These are phyloP conservation scores for Fraxinus ornus DNA, from an alignment of 305 asterid species.

Conservation along the genomic window DNA sequence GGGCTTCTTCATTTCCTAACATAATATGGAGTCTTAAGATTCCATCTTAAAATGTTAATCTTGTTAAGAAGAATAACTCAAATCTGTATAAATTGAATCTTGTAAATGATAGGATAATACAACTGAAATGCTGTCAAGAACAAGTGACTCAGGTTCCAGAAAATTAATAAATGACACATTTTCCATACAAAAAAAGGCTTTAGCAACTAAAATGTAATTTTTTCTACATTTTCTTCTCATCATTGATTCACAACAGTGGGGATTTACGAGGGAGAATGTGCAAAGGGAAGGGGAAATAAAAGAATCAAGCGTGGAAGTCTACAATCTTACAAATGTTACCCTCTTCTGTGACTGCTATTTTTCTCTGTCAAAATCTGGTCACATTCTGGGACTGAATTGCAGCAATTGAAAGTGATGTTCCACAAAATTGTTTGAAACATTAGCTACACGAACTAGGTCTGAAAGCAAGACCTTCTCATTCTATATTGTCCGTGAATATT, in stretches of 20 bases:
- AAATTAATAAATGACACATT: background rate
- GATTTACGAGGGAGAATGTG: background rate
- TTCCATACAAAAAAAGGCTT: background rate
- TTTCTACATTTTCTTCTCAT: background rate
- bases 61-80: background rate
- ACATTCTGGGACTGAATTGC: constrained; percentile 26
- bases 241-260: constrained; percentile 1
- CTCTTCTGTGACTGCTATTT: constrained; percentile 4
- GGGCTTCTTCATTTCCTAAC: background rate
- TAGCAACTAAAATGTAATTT: background rate
- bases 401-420: constrained; percentile 13
- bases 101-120: background rate
- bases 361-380: constrained; percentile 20
- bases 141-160: background rate
- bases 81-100: background rate
- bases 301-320: constrained; percentile 21
- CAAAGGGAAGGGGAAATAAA: constrained; percentile 8
- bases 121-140: background rate
- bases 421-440: constrained; percentile 34
- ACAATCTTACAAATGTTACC: constrained; percentile 19
- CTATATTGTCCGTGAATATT: constrained; percentile 9
- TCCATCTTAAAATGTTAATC: background rate
- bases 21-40: background rate
- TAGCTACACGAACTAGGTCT: constrained; percentile 20
- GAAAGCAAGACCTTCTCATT: constrained; percentile 20